Percentiles rank a stretch among this genome's conserved stretches.
These are phyloP conservation scores for Lithohypha guttulata DNA, from an alignment of 2,329 filamentous ascomycete genomes.

Conservation along the genomic window DNA sequence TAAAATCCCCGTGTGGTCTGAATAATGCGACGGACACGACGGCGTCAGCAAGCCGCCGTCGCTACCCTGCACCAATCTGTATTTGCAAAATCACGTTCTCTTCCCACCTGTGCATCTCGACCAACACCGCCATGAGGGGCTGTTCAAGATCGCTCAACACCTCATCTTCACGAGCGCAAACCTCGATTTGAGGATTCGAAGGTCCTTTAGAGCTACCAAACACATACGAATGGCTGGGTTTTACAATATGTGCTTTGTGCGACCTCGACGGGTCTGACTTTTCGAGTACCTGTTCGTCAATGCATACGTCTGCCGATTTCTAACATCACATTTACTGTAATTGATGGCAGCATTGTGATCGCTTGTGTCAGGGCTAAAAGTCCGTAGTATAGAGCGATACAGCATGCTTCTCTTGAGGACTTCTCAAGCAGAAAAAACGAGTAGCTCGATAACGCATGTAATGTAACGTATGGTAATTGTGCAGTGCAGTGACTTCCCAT, in stretches of 20 bases:
- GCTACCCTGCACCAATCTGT: constrained; percentile 5
- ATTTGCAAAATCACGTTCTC: constrained; percentile 2
- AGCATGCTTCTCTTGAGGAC: too few relatives aligned
- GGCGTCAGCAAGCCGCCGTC: background rate
- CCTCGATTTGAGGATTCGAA: background rate
- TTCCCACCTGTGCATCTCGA: constrained; percentile 2
- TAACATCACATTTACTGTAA: background rate
- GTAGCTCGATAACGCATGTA: background rate
- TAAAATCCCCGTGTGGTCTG: background rate
- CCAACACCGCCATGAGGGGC: constrained; percentile 7
- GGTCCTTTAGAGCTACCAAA: too few relatives aligned
- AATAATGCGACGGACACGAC: background rate
- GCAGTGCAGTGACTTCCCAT: too few relatives aligned
- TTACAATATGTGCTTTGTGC: background rate
- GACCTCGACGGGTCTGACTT: background rate
- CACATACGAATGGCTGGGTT: too few relatives aligned
- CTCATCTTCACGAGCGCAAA: too few relatives aligned
- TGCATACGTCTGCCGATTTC: background rate
- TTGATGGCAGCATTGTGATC: background rate
- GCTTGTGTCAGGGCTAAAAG: too few relatives aligned
- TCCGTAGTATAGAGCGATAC: too few relatives aligned
- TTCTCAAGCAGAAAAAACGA: too few relatives aligned
- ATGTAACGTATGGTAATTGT: too few relatives aligned
- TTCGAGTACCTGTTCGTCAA: constrained; percentile 3
- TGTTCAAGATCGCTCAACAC: background rate